Evolutionary conservation across 441 rosid species (phyloP).

Genomic region (Dalechampia spathulata): DNA sequence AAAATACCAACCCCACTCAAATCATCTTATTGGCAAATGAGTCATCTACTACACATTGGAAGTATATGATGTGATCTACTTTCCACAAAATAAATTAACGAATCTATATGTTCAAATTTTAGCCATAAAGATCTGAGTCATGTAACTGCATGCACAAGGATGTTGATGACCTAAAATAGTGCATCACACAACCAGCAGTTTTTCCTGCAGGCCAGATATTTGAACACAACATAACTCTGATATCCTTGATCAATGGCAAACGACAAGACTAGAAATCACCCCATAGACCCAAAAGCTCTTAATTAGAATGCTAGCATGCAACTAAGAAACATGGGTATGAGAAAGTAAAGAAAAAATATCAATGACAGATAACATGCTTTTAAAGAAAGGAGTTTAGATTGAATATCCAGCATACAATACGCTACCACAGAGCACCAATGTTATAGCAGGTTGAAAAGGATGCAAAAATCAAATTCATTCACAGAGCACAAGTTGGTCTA

Average conservation of each 20-base stretch:
- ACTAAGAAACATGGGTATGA: background rate
- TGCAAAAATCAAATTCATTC: background rate
- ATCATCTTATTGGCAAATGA: too few species aligned
- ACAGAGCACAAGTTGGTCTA: background rate
- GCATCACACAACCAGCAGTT: background rate
- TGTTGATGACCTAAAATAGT: constrained; percentile 5
- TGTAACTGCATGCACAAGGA: constrained; percentile 1
- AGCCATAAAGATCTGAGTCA: constrained; percentile 8
- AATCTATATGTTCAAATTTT: background rate
- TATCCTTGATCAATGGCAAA: background rate
- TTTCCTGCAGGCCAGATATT: constrained; percentile 7
- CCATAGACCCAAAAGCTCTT: too few species aligned
- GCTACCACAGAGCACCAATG: background rate
- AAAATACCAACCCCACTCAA: background rate
- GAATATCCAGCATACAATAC: background rate
- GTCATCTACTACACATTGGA: background rate
- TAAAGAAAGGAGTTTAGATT: background rate
- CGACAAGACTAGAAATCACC: too few species aligned
- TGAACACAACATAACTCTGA: background rate
- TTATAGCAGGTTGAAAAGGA: background rate
- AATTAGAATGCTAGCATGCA: too few species aligned
- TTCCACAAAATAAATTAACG: background rate
- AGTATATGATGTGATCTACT: background rate
- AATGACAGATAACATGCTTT: background rate
- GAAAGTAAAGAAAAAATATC: background rate